Conservation (phyloP, 192 early-diverging fungal species). For the Helicostylum pulchrum region DNA sequence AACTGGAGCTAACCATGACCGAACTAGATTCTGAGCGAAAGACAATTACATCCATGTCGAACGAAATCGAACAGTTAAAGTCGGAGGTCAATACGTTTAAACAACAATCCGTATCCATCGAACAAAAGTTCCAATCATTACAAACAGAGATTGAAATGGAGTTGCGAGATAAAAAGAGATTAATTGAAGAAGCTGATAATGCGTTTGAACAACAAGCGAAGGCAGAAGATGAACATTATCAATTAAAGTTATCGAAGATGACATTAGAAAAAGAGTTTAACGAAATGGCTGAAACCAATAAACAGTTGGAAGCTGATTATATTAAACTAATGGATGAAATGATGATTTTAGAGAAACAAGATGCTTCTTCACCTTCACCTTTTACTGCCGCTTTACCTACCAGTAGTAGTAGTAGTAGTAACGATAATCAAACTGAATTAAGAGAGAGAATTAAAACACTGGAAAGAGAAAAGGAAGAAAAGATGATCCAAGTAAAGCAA, state of each 20-base stretch:
- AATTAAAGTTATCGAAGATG: slow-evolving; percentile 15
- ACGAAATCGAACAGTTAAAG: slow-evolving; percentile 9
- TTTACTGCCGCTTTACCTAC: too few species aligned
- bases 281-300: slow-evolving; percentile 56
- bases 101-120: background rate
- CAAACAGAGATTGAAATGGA: slow-evolving; percentile 22
- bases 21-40: slow-evolving; percentile 12
- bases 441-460: background rate
- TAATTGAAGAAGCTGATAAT: slow-evolving; percentile 29
- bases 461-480: slow-evolving; percentile 47
- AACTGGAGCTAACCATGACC: slow-evolving; percentile 26
- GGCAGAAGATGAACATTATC: slow-evolving; percentile 22
- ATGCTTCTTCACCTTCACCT: background rate
- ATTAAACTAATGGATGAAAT: slow-evolving; percentile 72
- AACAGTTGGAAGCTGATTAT: slow-evolving; percentile 71
- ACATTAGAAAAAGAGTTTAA: slow-evolving; percentile 41
- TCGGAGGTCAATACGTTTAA: background rate
- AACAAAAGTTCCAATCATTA: background rate
- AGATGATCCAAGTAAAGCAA: slow-evolving; percentile 54
- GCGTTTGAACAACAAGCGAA: slow-evolving; percentile 18
- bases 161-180: slow-evolving; percentile 16
- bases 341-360: slow-evolving; percentile 59
- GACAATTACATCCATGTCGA: background rate
- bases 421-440: background rate
- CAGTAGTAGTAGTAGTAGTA: too few species aligned